Percentiles rank a stretch among this genome's conserved stretches.
These are phyloP conservation scores for Cladosporium sp. DNA, from an alignment of 2,329 filamentous ascomycete genomes.

Conservation along the genomic window DNA sequence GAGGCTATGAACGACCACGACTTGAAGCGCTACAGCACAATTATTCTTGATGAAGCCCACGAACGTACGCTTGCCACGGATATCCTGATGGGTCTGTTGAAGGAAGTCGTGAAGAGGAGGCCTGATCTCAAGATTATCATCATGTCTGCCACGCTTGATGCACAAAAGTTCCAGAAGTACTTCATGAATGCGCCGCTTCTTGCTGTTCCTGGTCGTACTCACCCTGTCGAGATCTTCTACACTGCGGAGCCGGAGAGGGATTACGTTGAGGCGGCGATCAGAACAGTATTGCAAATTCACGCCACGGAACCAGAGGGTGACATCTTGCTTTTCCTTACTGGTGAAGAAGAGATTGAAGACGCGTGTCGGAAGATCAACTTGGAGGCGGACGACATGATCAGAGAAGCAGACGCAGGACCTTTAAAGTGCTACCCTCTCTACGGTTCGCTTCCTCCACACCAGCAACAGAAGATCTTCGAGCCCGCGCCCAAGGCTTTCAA, in stretches of 20 bases:
- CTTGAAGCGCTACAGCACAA: slow-evolving; percentile 89
- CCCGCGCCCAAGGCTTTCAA: slow-evolving; percentile 74
- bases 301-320: slow-evolving; percentile 90
- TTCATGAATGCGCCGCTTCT: slow-evolving; percentile 93
- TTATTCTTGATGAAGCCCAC: slow-evolving; percentile 98
- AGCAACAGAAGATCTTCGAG: slow-evolving; percentile 95
- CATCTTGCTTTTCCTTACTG: slow-evolving; percentile 90
- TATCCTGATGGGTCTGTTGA: slow-evolving; percentile 94
- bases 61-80: slow-evolving; percentile 96
- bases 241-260: slow-evolving; percentile 94
- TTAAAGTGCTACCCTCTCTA: slow-evolving; percentile 91
- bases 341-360: slow-evolving; percentile 98
- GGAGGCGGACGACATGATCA: slow-evolving; percentile 86
- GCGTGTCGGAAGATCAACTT: slow-evolving; percentile 87
- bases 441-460: slow-evolving; percentile 84
- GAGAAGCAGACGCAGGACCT: slow-evolving; percentile 89
- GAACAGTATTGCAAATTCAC: slow-evolving; percentile 96
- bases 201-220: slow-evolving; percentile 90
- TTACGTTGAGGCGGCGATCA: slow-evolving; percentile 91
- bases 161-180: slow-evolving; percentile 96
- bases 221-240: slow-evolving; percentile 98
- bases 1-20: slow-evolving; percentile 97
- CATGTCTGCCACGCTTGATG: slow-evolving; percentile 97
- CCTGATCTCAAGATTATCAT: slow-evolving; percentile 97
- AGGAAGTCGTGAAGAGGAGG: slow-evolving; percentile 79